Evolutionary conservation across 345 rosid genomes (phyloP).

Genomic region (Salix suchowensis): DNA sequence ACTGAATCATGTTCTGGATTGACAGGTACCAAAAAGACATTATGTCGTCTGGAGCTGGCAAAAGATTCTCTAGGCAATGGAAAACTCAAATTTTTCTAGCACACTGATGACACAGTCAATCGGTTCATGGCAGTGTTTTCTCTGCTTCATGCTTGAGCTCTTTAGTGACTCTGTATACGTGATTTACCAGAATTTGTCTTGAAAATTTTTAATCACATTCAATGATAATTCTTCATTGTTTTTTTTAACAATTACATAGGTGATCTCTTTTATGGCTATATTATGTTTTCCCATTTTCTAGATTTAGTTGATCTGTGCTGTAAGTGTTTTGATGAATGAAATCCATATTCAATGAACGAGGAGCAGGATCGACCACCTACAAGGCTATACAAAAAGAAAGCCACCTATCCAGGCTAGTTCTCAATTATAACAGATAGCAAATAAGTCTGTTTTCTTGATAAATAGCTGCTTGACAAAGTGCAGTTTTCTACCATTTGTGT

Average conservation of each 20-base stretch:
- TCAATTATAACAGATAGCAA: neutral
- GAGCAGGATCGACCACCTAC: neutral
- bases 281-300: neutral
- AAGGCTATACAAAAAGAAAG: neutral
- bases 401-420: neutral
- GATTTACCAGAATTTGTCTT: neutral
- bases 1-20: constrained; percentile 62
- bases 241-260: neutral
- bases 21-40: constrained; percentile 50
- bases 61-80: constrained; percentile 26
- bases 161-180: neutral
- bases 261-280: neutral
- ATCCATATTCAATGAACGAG: neutral
- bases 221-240: neutral
- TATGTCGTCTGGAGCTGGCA: constrained; percentile 52
- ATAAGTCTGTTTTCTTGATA: neutral
- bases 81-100: constrained; percentile 27
- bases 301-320: neutral
- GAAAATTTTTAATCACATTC: constrained; percentile 1
- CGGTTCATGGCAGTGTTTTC: neutral
- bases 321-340: neutral
- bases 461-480: neutral
- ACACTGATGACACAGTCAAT: neutral
- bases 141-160: neutral
- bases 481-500: neutral